Percentiles rank a stretch among this genome's conserved stretches.
Conservation (phyloP, 371 early-diverging fungal genomes). For the Mucor ambiguus region DNA sequence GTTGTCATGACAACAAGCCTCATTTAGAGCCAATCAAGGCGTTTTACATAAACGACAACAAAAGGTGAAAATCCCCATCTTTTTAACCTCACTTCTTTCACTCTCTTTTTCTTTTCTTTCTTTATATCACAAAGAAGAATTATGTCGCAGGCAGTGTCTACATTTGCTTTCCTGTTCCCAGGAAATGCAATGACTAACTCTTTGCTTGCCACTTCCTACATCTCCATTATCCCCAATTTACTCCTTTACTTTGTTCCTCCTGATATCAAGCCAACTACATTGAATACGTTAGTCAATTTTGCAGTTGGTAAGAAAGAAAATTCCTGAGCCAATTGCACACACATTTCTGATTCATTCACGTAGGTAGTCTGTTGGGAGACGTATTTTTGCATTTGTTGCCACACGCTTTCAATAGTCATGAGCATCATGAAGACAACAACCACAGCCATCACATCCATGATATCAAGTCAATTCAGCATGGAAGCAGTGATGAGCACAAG, state of each 20-base stretch:
- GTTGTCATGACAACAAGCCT: background rate
- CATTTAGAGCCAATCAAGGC: constrained; percentile 4
- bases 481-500: constrained; percentile 43
- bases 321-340: background rate
- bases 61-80: background rate
- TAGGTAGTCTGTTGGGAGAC: constrained; percentile 81
- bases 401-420: constrained; percentile 60
- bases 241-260: constrained; percentile 82
- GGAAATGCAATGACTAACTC: constrained; percentile 71
- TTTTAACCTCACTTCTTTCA: background rate
- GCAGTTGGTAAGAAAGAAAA: constrained; percentile 62
- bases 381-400: constrained; percentile 86
- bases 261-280: constrained; percentile 68
- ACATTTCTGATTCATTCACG: background rate
- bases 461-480: background rate
- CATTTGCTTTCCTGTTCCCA: constrained; percentile 61
- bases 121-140: background rate
- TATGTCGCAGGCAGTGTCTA: background rate
- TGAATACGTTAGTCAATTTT: constrained; percentile 81
- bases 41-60: background rate
- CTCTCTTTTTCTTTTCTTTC: background rate
- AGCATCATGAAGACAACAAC: constrained; percentile 25
- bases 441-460: constrained; percentile 18
- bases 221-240: constrained; percentile 83
- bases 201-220: constrained; percentile 80